Evolutionary conservation across 2,329 filamentous ascomycete genomes (phyloP).

Genomic region (Aspergillus fijiensis): DNA sequence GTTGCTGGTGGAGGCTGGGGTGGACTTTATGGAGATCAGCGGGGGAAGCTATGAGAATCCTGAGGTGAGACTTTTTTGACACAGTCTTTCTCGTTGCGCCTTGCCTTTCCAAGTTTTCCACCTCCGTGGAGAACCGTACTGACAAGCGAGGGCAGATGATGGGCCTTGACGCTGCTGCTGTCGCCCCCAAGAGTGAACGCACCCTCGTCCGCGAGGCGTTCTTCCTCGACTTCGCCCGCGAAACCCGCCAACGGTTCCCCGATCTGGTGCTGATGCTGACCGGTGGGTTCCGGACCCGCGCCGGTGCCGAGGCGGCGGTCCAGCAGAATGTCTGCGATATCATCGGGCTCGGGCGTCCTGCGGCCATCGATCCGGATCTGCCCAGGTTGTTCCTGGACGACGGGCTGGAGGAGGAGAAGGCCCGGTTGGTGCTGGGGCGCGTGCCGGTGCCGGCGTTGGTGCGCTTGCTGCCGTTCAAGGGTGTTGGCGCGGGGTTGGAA

Average conservation of each 20-base stretch:
- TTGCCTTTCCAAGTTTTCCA: too few species aligned
- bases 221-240: slow-evolving; percentile 65
- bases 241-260: slow-evolving; percentile 49
- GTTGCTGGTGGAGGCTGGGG: slow-evolving; percentile 40
- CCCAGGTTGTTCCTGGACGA: slow-evolving; percentile 37
- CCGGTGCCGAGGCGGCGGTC: slow-evolving; percentile 52
- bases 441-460: slow-evolving; percentile 25
- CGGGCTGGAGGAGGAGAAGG: slow-evolving; percentile 25
- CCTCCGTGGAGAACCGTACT: not conserved
- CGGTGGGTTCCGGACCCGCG: slow-evolving; percentile 60
- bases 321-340: slow-evolving; percentile 50
- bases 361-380: slow-evolving; percentile 46
- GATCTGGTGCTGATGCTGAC: slow-evolving; percentile 57
- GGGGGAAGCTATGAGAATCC: slow-evolving; percentile 62
- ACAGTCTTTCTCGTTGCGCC: not conserved
- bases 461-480: slow-evolving; percentile 24
- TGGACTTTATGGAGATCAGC: slow-evolving; percentile 69
- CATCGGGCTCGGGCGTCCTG: slow-evolving; percentile 51
- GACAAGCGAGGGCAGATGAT: slow-evolving; percentile 37
- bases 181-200: slow-evolving; percentile 33
- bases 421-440: slow-evolving; percentile 25
- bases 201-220: slow-evolving; percentile 63
- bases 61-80: slow-evolving; percentile 31
- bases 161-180: slow-evolving; percentile 10
- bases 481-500: slow-evolving; percentile 33